Conservation (phyloP, 2,329 filamentous ascomycete genomes). For the Setomelanomma holmii region DNA sequence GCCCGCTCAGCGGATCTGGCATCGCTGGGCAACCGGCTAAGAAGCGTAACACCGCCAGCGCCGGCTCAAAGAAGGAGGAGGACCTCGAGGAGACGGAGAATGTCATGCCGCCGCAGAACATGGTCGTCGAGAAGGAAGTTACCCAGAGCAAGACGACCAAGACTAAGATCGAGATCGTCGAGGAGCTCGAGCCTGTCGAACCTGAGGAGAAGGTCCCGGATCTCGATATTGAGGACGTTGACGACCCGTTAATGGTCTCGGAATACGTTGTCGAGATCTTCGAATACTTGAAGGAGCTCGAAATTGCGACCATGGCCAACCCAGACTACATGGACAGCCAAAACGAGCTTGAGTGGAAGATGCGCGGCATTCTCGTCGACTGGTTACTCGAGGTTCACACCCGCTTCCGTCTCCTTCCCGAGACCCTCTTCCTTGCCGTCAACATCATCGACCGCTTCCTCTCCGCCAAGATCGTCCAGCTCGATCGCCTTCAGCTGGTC, state of each 20-base stretch:
- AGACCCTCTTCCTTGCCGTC: conserved; percentile 94
- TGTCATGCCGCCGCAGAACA: conserved; percentile 58
- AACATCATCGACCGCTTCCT: conserved; percentile 99
- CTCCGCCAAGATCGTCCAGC: conserved; percentile 91
- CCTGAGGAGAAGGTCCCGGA: conserved; percentile 55
- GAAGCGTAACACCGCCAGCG: conserved; percentile 67
- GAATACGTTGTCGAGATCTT: conserved; percentile 98
- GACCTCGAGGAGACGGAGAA: conserved; percentile 66
- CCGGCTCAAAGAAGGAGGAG: conserved; percentile 61
- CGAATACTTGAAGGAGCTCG: conserved; percentile 89
- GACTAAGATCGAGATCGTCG: conserved; percentile 31
- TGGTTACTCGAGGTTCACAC: conserved; percentile 99
- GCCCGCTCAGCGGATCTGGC: conserved; percentile 74
- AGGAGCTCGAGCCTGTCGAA: conserved; percentile 23
- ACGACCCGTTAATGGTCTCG: conserved; percentile 96
- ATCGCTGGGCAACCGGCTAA: conserved; percentile 69
- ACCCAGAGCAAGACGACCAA: conserved; percentile 26
- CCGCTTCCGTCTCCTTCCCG: conserved; percentile 91
- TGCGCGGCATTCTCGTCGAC: conserved; percentile 94
- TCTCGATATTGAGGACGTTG: conserved; percentile 84
- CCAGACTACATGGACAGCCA: conserved; percentile 95
- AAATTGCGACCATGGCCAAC: conserved; percentile 82
- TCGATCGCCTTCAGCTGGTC: conserved; percentile 94
- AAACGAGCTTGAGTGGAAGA: conserved; percentile 97
- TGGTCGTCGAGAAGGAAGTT: conserved; percentile 57